Evolutionary conservation across 441 rosid genomes (phyloP).

Genomic region (Erysimum cheiri): DNA sequence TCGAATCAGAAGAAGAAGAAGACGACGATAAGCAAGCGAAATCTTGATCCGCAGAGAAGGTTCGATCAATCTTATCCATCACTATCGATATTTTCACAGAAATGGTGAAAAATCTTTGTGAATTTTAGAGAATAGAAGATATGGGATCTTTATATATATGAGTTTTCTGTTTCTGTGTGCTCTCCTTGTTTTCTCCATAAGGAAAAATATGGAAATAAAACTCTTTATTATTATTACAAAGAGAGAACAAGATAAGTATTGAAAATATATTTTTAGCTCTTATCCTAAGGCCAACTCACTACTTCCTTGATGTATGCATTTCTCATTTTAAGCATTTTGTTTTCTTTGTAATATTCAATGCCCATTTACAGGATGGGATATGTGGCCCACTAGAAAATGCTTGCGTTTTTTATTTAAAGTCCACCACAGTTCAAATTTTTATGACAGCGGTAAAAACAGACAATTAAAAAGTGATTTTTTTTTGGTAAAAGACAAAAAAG

Average conservation of each 20-base stretch:
- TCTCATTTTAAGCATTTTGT: conserved; percentile 8
- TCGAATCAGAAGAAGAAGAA: conserved; percentile 52
- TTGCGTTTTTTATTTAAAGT: not conserved
- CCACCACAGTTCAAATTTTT: not conserved
- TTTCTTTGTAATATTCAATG: not conserved
- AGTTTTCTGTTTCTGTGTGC: conserved; percentile 13
- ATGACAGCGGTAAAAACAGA: no score
- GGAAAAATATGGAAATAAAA: not conserved
- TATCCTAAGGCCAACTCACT: conserved; percentile 36
- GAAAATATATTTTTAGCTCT: conserved; percentile 20
- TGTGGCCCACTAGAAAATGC: not conserved
- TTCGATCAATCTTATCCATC: conserved; percentile 35
- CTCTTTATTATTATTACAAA: conserved; percentile 1
- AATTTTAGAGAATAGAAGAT: conserved; percentile 1
- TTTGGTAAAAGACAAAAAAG: no score
- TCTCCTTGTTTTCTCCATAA: not conserved
- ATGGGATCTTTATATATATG: not conserved
- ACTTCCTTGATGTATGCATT: conserved; percentile 18
- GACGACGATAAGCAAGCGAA: conserved; percentile 43
- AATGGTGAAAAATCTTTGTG: not conserved
- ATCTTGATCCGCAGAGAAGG: not conserved
- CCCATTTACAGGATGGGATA: not conserved
- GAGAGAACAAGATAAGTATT: conserved; percentile 10
- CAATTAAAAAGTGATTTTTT: no score
- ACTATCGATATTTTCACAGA: conserved; percentile 32